These are phyloP conservation scores for Alternaria sp. DNA, from an alignment of 2,329 filamentous ascomycete species.

Conservation along the genomic window DNA sequence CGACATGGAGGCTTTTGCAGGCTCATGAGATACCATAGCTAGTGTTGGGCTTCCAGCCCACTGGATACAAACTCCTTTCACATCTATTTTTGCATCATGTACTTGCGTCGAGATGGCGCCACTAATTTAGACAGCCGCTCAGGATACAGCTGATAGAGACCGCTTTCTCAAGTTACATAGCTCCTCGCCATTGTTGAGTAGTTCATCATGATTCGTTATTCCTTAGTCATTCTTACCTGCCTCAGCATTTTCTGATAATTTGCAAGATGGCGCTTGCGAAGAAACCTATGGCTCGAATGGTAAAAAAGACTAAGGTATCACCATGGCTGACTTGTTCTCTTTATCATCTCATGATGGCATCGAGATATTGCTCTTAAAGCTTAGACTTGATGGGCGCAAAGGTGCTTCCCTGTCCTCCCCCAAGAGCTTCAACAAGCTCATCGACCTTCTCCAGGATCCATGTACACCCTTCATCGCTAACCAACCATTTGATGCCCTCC, in stretches of 20 bases:
- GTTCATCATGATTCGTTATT: slow-evolving; percentile 31
- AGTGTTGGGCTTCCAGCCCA: background rate
- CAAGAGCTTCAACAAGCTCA: slow-evolving; percentile 60
- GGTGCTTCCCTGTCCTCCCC: slow-evolving; percentile 39
- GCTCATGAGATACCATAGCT: too few relatives aligned
- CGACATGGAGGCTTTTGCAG: too few relatives aligned
- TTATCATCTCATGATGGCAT: background rate
- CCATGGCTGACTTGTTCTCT: background rate
- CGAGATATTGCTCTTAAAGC: slow-evolving; percentile 13
- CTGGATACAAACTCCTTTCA: too few relatives aligned
- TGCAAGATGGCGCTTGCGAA: too few relatives aligned
- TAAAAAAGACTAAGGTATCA: background rate
- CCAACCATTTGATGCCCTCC: slow-evolving; percentile 69
- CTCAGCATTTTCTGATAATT: background rate
- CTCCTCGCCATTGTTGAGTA: slow-evolving; percentile 37
- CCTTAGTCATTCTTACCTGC: slow-evolving; percentile 32
- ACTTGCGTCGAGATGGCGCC: too few relatives aligned
- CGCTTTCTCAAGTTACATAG: slow-evolving; percentile 20
- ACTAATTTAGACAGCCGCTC: too few relatives aligned
- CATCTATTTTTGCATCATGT: too few relatives aligned
- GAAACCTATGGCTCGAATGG: too few relatives aligned
- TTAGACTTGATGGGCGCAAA: slow-evolving; percentile 44
- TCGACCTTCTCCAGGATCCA: slow-evolving; percentile 72
- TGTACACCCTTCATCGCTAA: slow-evolving; percentile 69
- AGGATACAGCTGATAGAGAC: too few relatives aligned